phyloP scores from a whole-genome alignment of 164 flowering plant species.

The Macadamia integrifolia region DNA sequence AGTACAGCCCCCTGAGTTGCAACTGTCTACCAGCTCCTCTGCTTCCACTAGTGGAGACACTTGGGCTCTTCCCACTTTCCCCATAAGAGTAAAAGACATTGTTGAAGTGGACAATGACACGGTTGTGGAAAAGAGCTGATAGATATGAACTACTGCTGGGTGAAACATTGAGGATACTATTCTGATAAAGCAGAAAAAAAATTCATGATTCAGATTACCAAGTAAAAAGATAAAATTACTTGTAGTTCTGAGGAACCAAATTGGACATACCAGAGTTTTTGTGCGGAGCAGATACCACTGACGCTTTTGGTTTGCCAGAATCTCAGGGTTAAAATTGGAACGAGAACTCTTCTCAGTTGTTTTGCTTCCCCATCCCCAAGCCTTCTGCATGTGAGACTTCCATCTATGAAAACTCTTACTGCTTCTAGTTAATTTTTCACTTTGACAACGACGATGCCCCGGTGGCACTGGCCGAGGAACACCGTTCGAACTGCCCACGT shows the following conservation, averaged over 20 bases:
- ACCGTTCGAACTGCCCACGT: constrained; percentile 11
- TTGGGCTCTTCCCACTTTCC: too few species aligned
- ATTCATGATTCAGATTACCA: not conserved
- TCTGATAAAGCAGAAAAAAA: too few species aligned
- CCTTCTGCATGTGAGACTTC: constrained; percentile 68
- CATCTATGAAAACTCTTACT: constrained; percentile 56
- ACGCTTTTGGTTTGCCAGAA: constrained; percentile 84
- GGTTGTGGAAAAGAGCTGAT: too few species aligned
- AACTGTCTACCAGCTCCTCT: too few species aligned
- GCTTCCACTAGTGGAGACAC: too few species aligned
- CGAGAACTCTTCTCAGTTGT: constrained; percentile 24
- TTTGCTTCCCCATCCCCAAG: constrained; percentile 60
- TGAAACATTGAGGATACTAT: too few species aligned
- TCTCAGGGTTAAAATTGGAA: constrained; percentile 73
- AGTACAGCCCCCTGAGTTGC: too few species aligned
- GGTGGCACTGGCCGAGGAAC: constrained; percentile 3
- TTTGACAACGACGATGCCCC: not conserved
- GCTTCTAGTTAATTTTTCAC: constrained; percentile 10
- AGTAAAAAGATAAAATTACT: not conserved
- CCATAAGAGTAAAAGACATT: too few species aligned
- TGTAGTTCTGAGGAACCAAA: not conserved
- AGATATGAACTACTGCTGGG: too few species aligned
- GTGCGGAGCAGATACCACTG: constrained; percentile 88
- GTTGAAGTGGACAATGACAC: too few species aligned
- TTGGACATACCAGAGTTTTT: constrained; percentile 44